Base-by-base conservation (phyloP, 257 asterid genomes). In the Nicotiana otophora region DNA sequence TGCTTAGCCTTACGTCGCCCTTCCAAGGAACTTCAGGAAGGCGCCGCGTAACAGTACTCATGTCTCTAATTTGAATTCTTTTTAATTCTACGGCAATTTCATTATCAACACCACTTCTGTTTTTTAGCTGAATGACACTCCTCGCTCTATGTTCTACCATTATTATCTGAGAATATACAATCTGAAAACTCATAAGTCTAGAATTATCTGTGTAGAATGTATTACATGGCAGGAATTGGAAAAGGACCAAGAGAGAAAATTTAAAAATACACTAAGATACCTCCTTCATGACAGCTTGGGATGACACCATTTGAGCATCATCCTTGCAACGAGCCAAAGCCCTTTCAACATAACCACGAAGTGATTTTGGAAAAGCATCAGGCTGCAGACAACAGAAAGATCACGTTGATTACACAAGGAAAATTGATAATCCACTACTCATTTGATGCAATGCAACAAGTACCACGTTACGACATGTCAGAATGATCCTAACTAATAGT, bases 321-420 rank as follows among this genome's bases (percentile, higher is more conserved):
- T 89, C 93, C 88, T 89, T 92, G 93, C 99, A 96, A 67, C 99
- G 98, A 84, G 97, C 94, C 89, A 96, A 89, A 81, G 97, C 97
- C 91, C 99, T 92, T 90, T 94, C 98, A 88, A 96, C 99, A 89
- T 96, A 96, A 83, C 98, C 99, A 80, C 97, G 91, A 83, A 96
- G 87, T 54, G 99, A 93, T 74, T 93, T 91, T 10, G 99, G 99
- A 85, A 96, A 96, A 83, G 85, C 33, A 80, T 91, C 94, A 84
- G 98, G 93, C 99, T 96, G 91, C 86, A 69, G 78, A 10, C 88
- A 90, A 81, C 85, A 81, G 75, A 42, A 86, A 88, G 63, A 48
- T 65, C 83, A 81, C 79, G 55, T 82, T 78, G 84, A 86, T 72
- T 62, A 36, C 15, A 54, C 16, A 80, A 68, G 77, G 62, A 65